Evolutionary conservation across 2,329 filamentous ascomycete species (phyloP).

Genomic region (Epichloe gansuensis): DNA sequence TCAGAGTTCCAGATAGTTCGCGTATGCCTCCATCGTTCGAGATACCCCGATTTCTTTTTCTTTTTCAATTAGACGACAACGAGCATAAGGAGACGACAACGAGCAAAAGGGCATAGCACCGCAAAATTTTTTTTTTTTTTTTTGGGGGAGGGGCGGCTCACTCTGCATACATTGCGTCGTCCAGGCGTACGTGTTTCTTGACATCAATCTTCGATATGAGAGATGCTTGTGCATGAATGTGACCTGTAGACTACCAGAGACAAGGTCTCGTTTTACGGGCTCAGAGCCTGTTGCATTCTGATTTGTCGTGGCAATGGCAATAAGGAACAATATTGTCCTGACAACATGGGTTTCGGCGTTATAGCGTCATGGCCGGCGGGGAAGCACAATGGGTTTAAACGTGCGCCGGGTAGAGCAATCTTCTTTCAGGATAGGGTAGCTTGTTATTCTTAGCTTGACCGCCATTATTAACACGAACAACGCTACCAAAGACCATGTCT

Average conservation of each 20-base stretch:
- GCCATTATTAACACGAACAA: background rate
- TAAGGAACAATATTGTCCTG: constrained; percentile 4
- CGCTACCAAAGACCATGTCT: background rate
- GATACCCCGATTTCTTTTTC: constrained; percentile 8
- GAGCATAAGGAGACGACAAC: background rate
- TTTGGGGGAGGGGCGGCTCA: background rate
- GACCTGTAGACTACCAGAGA: background rate
- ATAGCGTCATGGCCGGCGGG: constrained; percentile 5
- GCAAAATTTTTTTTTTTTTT: too few species aligned
- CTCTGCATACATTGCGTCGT: background rate
- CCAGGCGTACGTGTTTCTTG: background rate
- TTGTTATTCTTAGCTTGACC: constrained; percentile 3
- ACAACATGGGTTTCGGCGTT: constrained; percentile 10
- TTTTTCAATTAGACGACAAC: constrained; percentile 1
- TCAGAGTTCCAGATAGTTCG: constrained; percentile 17
- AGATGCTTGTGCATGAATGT: background rate
- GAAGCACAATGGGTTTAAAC: background rate
- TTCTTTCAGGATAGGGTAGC: constrained; percentile 7
- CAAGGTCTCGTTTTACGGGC: background rate
- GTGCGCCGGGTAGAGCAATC: constrained; percentile 2
- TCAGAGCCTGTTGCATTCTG: background rate
- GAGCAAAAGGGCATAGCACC: background rate
- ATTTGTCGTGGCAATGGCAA: background rate
- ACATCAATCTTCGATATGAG: background rate
- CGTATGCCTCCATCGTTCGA: constrained; percentile 1